These are phyloP conservation scores for Decorospora gaudefroyi DNA, from an alignment of 2,329 filamentous ascomycete genomes.

Conservation along the genomic window DNA sequence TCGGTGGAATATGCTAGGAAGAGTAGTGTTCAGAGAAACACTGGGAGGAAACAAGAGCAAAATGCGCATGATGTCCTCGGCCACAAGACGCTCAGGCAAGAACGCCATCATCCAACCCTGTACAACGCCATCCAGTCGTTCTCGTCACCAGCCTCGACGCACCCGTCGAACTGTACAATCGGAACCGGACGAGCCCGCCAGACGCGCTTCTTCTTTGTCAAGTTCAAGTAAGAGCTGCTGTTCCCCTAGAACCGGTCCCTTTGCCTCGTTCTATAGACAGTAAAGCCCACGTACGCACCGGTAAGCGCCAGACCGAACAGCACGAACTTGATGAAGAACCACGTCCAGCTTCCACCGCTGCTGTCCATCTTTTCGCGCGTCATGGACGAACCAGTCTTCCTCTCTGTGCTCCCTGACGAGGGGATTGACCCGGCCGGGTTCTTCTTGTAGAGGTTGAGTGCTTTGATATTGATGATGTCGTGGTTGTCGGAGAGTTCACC, in stretches of 20 bases:
- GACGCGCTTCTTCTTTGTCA: slow-evolving; percentile 3
- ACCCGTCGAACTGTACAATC: slow-evolving; percentile 6
- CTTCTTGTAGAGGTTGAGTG: slow-evolving; percentile 83
- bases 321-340: slow-evolving; percentile 81
- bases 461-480: slow-evolving; percentile 85
- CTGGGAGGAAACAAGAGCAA: slow-evolving; percentile 14
- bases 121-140: slow-evolving; percentile 24
- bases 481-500: slow-evolving; percentile 97
- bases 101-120: slow-evolving; percentile 25
- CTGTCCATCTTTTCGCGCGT: slow-evolving; percentile 54
- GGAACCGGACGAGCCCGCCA: slow-evolving; percentile 3
- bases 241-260: slow-evolving; percentile 52
- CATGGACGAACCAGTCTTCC: slow-evolving; percentile 36
- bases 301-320: slow-evolving; percentile 71
- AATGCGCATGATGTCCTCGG: slow-evolving; percentile 14
- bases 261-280: slow-evolving; percentile 72
- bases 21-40: slow-evolving; percentile 13
- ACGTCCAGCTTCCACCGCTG: slow-evolving; percentile 62
- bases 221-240: slow-evolving; percentile 10
- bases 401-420: slow-evolving; percentile 8
- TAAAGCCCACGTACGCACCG: slow-evolving; percentile 84
- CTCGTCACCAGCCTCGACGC: slow-evolving; percentile 11
- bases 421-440: slow-evolving; percentile 21
- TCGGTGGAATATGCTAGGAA: slow-evolving; percentile 8
- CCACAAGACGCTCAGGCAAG: slow-evolving; percentile 9